Percentiles rank a stretch among this genome's conserved stretches.
Evolutionary conservation across 495 filamentous ascomycete species (phyloP).

Genomic region (Hypoxylon lenormandii): DNA sequence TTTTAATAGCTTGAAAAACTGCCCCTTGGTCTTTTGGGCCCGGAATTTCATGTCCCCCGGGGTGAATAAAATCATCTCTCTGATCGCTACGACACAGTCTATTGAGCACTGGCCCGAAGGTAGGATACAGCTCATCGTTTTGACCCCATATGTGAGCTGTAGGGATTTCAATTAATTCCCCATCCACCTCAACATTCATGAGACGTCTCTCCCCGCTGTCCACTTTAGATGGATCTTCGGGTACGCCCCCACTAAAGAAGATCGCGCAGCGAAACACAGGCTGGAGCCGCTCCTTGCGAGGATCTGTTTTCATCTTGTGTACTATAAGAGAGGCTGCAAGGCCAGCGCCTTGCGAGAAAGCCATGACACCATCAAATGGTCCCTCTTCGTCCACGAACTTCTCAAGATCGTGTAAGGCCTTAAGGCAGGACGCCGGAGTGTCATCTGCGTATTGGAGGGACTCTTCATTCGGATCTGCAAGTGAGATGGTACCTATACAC

Average conservation of each 20-base stretch:
- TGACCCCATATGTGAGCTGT: conserved; percentile 28
- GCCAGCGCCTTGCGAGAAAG: too few species aligned
- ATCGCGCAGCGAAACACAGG: conserved; percentile 6
- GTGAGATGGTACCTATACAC: too few species aligned
- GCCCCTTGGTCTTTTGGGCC: too few species aligned
- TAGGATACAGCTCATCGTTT: not conserved
- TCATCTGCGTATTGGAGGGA: not conserved
- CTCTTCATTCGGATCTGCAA: not conserved
- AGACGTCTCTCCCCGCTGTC: not conserved
- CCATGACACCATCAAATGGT: too few species aligned
- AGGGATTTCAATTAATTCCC: conserved; percentile 2
- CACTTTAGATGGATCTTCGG: not conserved
- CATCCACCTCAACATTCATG: too few species aligned
- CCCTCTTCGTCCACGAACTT: too few species aligned
- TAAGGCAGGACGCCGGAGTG: not conserved
- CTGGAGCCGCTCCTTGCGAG: not conserved
- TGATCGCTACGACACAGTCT: too few species aligned
- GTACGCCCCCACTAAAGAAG: conserved; percentile 1
- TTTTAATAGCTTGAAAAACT: too few species aligned
- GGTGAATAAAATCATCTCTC: too few species aligned
- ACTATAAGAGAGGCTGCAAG: conserved; percentile 7
- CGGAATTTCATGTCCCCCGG: too few species aligned
- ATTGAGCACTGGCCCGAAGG: not conserved
- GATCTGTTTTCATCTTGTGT: conserved; percentile 4
- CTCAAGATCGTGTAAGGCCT: not conserved